Base-by-base conservation (phyloP, 2,329 filamentous ascomycete genomes). In the Apiospora hydei region DNA sequence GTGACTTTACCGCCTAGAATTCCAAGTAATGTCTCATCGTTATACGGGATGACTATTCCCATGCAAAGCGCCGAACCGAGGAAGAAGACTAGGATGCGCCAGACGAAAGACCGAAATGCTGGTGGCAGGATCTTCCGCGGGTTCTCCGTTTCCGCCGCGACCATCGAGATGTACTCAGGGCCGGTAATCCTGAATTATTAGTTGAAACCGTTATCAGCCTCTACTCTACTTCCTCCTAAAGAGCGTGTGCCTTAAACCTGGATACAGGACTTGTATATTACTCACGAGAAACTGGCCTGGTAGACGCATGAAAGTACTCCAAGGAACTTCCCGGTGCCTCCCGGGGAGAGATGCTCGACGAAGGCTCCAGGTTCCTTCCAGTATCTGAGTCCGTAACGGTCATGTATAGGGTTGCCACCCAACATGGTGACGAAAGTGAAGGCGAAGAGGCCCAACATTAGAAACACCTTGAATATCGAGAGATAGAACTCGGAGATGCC, bases 91-190 rank as follows among this genome's bases (percentile, higher is more conserved):
- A 89, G 91, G 69, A 94, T 87, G 64, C 93, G 89, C 79, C 91
- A 92, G 82, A 93, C 94, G 8, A 94, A 91, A 0, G 90, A 91
- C 77, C 93, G 93, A 83, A 89, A 94, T 0, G 92, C 92, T 67
- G 86, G 87, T 44, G 92, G 92, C 81, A 95, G 88, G 67, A 89
- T 88, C 14, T 82, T 83, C 5, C 91, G 87, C 0, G 91, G 91
- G 73, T 91, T 89, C 76, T 91, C 85, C 2, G 91, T 87, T 80
- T 93, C 91, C 67, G 91, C 92, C 18, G 93, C 90, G 0, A 93
- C 93, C 77, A 89, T 90, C 44, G 87, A 86, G 57, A 93, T 88
- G 76, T 92, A 93, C 76, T 93, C 91, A 2, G 91, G 91, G 0
- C 91, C 91, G 38, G 89, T 88, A 70, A 92, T 86, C 21, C 88